Base-by-base conservation (phyloP, 23 red algal genomes). In the Gracilaria domingensis region DNA sequence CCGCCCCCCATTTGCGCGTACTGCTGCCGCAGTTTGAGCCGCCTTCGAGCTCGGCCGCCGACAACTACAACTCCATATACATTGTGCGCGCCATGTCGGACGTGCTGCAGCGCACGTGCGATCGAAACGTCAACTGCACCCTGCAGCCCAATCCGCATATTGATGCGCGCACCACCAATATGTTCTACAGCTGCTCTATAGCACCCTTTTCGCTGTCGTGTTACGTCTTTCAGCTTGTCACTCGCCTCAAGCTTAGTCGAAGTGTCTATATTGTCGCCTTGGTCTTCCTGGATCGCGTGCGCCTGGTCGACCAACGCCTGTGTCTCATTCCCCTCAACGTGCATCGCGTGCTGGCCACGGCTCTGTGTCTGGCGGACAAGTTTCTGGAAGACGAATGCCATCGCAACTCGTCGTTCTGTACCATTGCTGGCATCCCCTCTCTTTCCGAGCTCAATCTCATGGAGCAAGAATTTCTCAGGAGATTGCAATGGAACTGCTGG, bases 251-350 rank as follows among this genome's bases (percentile, higher is more conserved):
- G 38, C 60, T 93, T 6, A 93, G 90, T 50, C 59, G 66, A 40
- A 77, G 64, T 62, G 90, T 93, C 16, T 95, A 80, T 61, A 40
- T 95, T 5, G 88, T 91, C 39, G 84, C 86, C 21, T 56, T 95
- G 18, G 73, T 95, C 9, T 95, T 91, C 72, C 62, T 95, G 33
- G 93, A 95, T 75, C 87, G 85, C 26, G 85, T 90, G 26, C 75
- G 70, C 2, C 77, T 73, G 26, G 88, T 73, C 24, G 93, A 95
- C 28, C 75, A 72, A 23, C 34, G 38, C 5, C 83, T 90, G 64
- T 79, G 49, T 38, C 75, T 95, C 39, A 95, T 64, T 45, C 53
- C 71, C 11, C 72, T 95, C 18, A 95, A 95, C 77, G 86, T 95
- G 36, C 93, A 95, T 62, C 86, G 93, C 42, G 47, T 95, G 29